Conservation (phyloP, 257 asterid species). For the Orobanche coerulescens region DNA sequence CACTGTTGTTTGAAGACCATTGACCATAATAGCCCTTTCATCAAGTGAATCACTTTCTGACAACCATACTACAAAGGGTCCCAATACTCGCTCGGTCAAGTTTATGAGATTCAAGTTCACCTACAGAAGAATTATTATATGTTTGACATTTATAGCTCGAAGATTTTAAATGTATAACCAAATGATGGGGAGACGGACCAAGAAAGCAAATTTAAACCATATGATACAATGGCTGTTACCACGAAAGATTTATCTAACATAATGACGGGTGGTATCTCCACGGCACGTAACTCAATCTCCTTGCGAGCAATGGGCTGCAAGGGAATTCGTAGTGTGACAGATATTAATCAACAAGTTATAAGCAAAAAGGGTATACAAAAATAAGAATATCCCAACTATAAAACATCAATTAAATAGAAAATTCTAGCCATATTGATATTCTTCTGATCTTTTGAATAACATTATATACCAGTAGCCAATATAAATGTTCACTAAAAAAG, state of each 20-base stretch:
- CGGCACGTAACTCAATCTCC: conserved; percentile 70
- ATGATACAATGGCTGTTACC: conserved; percentile 37
- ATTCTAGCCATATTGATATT: not conserved
- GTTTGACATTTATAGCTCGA: conserved; percentile 18
- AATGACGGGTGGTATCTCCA: conserved; percentile 70
- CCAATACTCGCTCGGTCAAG: conserved; percentile 76
- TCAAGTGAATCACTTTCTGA: conserved; percentile 67
- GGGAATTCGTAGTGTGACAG: conserved; percentile 11
- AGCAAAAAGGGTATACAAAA: not conserved
- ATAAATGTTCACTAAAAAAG: conserved; percentile 1
- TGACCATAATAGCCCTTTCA: conserved; percentile 76
- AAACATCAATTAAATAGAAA: conserved; percentile 4
- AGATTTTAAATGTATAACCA: not conserved
- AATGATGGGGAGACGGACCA: conserved; percentile 4
- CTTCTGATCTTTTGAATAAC: conserved; percentile 9
- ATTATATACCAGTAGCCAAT: conserved; percentile 1
- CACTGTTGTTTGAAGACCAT: conserved; percentile 87
- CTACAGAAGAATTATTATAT: conserved; percentile 28
- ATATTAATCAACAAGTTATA: not conserved
- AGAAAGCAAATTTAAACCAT: conserved; percentile 16
- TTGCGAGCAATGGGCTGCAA: conserved; percentile 70
- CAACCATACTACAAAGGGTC: conserved; percentile 86
- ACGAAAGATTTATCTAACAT: conserved; percentile 71
- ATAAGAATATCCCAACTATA: conserved; percentile 8
- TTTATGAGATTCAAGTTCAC: conserved; percentile 59